These are phyloP conservation scores for Angomonas deanei DNA, from an alignment of 208 protist species.

Conservation along the genomic window DNA sequence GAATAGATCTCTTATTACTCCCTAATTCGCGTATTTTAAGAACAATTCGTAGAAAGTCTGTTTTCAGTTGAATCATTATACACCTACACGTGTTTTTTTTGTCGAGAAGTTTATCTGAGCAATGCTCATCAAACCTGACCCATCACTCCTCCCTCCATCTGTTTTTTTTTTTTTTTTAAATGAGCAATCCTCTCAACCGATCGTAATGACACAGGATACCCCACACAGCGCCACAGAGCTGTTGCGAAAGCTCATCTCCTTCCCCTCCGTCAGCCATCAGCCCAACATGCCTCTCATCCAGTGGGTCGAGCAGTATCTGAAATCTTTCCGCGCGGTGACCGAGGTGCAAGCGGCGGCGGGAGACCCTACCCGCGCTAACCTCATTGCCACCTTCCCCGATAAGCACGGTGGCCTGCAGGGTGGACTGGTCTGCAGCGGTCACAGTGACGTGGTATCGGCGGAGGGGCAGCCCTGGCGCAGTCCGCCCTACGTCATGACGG, in stretches of 20 bases:
- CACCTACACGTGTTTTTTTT: too few relatives aligned
- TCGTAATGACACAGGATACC: too few relatives aligned
- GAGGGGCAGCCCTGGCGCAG: slow-evolving; percentile 31
- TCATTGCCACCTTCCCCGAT: neutral
- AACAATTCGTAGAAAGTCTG: too few relatives aligned
- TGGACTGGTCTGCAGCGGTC: slow-evolving; percentile 33
- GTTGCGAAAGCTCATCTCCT: slow-evolving; percentile 28
- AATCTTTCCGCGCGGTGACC: slow-evolving; percentile 11
- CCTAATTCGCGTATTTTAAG: too few relatives aligned
- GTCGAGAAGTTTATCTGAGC: too few relatives aligned
- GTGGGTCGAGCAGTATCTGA: slow-evolving; percentile 21
- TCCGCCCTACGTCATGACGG: slow-evolving; percentile 19
- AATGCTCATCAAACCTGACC: too few relatives aligned
- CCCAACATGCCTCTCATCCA: slow-evolving; percentile 34
- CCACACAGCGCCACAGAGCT: slow-evolving; percentile 1
- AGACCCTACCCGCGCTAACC: neutral
- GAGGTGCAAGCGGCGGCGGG: slow-evolving; percentile 9
- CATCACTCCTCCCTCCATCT: neutral
- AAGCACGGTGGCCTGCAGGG: slow-evolving; percentile 4
- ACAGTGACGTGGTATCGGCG: slow-evolving; percentile 41
- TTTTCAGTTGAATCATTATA: too few relatives aligned
- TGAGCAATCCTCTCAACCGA: too few relatives aligned
- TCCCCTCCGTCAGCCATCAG: slow-evolving; percentile 25
- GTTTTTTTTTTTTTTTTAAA: slow-evolving; percentile 3
- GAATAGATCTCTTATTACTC: too few relatives aligned